Conservation (phyloP, 495 filamentous ascomycete genomes). For the Neurospora intermedia region DNA sequence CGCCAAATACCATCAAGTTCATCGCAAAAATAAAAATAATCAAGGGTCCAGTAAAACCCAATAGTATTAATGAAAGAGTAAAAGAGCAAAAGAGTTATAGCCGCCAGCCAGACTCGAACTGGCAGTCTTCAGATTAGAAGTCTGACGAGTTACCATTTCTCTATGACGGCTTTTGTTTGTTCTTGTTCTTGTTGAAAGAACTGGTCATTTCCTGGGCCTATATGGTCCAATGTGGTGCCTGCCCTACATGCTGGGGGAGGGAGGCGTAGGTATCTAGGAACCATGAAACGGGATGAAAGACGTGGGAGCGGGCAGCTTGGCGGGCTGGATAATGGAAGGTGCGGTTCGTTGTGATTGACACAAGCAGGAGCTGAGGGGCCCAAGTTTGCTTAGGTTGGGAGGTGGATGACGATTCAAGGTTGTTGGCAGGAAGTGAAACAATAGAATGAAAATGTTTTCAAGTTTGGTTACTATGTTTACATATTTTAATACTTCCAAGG, state of each 20-base stretch:
- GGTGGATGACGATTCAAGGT: background rate
- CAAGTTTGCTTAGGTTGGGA: background rate
- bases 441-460: background rate
- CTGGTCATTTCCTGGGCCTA: no score
- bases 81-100: background rate
- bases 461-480: background rate
- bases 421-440: background rate
- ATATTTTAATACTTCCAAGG: background rate
- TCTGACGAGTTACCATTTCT: conserved; percentile 28
- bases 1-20: no score
- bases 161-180: conserved; percentile 8
- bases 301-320: background rate
- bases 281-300: background rate
- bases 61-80: no score
- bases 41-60: no score
- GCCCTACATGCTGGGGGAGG: no score
- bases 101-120: conserved; percentile 7
- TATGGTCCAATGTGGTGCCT: no score
- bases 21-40: no score
- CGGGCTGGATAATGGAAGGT: background rate
- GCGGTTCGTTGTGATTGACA: background rate
- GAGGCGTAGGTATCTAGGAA: no score
- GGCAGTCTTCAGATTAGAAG: background rate
- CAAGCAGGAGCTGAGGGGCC: background rate
- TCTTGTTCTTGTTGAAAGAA: background rate